Evolutionary conservation across 495 filamentous ascomycete genomes (phyloP).

Genomic region (Aspergillus haitiensis): DNA sequence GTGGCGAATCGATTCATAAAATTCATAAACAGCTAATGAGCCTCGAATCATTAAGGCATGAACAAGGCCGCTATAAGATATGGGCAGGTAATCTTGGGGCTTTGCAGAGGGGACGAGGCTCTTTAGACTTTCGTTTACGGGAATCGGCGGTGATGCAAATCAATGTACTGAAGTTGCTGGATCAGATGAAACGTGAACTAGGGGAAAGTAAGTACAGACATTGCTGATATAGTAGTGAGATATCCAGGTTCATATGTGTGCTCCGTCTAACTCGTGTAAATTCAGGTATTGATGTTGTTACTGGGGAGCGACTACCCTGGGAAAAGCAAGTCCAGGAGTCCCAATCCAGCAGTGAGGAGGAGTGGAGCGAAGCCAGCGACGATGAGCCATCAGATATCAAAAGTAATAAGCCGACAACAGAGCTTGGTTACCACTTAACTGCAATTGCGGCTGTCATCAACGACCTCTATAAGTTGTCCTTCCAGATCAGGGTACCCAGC

Average conservation of each 20-base stretch:
- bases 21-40: neutral
- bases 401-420: neutral
- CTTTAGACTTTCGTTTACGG: neutral
- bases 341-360: neutral
- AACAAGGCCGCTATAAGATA: neutral
- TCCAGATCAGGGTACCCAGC: neutral
- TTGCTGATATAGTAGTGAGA: too few relatives aligned
- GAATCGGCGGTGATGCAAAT: neutral
- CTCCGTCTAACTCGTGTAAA: neutral
- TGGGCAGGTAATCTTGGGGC: slow-evolving; percentile 4
- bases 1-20: neutral
- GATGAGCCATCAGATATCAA: neutral
- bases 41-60: neutral
- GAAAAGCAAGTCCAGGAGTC: neutral
- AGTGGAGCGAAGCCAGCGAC: neutral
- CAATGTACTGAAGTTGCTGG: neutral
- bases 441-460: neutral
- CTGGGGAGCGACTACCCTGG: neutral
- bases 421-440: neutral
- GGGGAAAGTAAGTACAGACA: neutral
- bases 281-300: neutral
- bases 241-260: too few relatives aligned
- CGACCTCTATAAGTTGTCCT: neutral
- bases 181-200: neutral
- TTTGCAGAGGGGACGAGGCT: neutral